Evolutionary conservation across 331 rosid species (phyloP).

Genomic region (Acacia concinna): DNA sequence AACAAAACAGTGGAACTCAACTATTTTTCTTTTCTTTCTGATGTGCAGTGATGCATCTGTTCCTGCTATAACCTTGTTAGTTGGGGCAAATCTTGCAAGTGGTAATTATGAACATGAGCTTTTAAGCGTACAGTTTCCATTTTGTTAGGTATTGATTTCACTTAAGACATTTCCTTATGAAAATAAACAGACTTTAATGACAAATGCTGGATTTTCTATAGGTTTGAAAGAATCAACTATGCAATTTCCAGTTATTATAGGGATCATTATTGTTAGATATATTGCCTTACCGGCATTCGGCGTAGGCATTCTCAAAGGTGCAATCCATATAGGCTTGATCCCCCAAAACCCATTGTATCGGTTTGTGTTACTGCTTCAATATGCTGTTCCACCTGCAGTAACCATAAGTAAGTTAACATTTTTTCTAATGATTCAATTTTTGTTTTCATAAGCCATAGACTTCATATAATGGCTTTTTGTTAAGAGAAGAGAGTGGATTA

Average conservation of each 20-base stretch:
- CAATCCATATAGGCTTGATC: slow-evolving; percentile 36
- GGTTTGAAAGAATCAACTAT: slow-evolving; percentile 31
- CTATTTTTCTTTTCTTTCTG: background rate
- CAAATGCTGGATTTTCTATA: background rate
- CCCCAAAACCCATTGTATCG: slow-evolving; percentile 37
- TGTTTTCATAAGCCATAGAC: too few species aligned
- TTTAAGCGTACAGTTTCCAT: background rate
- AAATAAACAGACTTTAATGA: background rate
- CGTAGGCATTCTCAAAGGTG: slow-evolving; percentile 38
- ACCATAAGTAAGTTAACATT: slow-evolving; percentile 33
- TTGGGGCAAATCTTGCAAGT: slow-evolving; percentile 41
- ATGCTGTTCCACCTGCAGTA: slow-evolving; percentile 45
- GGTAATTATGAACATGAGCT: slow-evolving; percentile 31
- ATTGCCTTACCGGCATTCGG: slow-evolving; percentile 25
- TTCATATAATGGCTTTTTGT: too few species aligned
- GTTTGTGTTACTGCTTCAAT: slow-evolving; percentile 39
- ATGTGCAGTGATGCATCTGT: slow-evolving; percentile 39
- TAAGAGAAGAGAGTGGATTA: too few species aligned
- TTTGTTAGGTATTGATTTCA: background rate
- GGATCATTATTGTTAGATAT: slow-evolving; percentile 32
- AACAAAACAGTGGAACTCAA: background rate
- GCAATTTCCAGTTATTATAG: slow-evolving; percentile 18
- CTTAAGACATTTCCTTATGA: background rate
- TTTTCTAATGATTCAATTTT: background rate
- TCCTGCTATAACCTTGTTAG: slow-evolving; percentile 36